phyloP scores from a whole-genome alignment of 2,329 filamentous ascomycete species.

The Neopestalotiopsis sp. region DNA sequence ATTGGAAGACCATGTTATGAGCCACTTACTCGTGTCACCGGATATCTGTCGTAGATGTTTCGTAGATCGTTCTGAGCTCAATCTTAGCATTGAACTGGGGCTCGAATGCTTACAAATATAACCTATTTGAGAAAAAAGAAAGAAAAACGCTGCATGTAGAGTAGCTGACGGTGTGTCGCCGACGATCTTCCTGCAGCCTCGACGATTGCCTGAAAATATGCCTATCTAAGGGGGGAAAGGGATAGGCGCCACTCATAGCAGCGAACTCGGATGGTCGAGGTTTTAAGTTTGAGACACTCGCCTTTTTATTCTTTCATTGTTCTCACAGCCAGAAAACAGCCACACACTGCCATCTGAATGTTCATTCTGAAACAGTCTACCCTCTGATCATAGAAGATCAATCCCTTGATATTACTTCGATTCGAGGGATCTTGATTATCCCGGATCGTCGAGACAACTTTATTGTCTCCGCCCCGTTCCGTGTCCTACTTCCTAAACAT shows the following conservation, averaged over 20 bases:
- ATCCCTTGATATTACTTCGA: neutral
- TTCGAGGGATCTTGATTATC: neutral
- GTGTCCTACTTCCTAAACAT: neutral
- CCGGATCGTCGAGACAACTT: neutral
- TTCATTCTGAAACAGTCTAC: neutral
- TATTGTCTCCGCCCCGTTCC: neutral
- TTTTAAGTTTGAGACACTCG: conserved; percentile 3
- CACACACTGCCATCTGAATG: neutral
- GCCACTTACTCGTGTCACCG: neutral
- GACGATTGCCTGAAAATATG: neutral
- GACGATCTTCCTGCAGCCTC: neutral
- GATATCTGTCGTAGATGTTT: neutral
- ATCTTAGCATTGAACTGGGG: neutral
- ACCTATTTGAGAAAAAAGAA: no score
- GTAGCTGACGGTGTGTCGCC: neutral
- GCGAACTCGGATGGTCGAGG: neutral
- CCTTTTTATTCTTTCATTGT: conserved; percentile 9
- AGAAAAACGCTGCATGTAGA: no score
- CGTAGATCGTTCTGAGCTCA: neutral
- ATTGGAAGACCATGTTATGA: neutral
- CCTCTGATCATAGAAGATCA: neutral
- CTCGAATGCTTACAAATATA: neutral
- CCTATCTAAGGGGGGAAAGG: neutral
- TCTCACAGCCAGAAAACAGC: neutral
- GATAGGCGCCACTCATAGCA: neutral